Evolutionary conservation across 2,329 filamentous ascomycete species (phyloP), one percentile per base, ranked within the genome.

Genomic region (Paecilomyces formosus): DNA sequence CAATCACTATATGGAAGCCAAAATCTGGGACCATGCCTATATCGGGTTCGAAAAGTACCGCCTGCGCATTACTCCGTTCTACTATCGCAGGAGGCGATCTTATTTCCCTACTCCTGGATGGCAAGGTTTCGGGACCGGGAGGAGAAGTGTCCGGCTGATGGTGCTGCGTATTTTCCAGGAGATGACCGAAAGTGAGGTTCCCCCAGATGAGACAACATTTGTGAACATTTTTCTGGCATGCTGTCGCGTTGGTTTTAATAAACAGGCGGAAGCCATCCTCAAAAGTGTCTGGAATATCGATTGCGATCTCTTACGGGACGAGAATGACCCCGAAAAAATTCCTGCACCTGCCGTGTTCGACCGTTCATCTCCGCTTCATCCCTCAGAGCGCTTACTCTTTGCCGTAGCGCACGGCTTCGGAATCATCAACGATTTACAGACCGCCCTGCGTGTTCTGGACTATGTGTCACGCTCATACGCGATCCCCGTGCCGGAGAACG

Each of bases 401-500:
- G 82, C 86, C 8, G 74, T 92, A n/a, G 86, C 87, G 5, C 85
- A 90, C 67, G 77, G 80, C 1, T 89, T 87, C 62, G 83, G 87
- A n/a, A 81, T 79, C 61, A 89, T 87, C 71, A 85, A 82, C 54
- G 79, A 87, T 57, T 78, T 91, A 3, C 69, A 78, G 0, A 76
- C 79, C 1, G 88, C 84, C 12, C 67, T 87, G 26, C 78, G 82
- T 49, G 66, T 88, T 0, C 73, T 92, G 12, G 81, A 88, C 60
- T 83, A 83, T 64, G 70, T 92, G 54, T 87, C 88, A 0, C 73
- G 73, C 1, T 76, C 76, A 6, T 89, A 88, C 71, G 62, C 75
- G 1, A 73, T 93, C 24, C 61, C 75, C 1, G 84, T 93, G 39
- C 74, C 84, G 0, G 65, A 68, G 6, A 68, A 78, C 4, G 78